Evolutionary conservation across 345 rosid species (phyloP).

Genomic region (Physaria fendleri): DNA sequence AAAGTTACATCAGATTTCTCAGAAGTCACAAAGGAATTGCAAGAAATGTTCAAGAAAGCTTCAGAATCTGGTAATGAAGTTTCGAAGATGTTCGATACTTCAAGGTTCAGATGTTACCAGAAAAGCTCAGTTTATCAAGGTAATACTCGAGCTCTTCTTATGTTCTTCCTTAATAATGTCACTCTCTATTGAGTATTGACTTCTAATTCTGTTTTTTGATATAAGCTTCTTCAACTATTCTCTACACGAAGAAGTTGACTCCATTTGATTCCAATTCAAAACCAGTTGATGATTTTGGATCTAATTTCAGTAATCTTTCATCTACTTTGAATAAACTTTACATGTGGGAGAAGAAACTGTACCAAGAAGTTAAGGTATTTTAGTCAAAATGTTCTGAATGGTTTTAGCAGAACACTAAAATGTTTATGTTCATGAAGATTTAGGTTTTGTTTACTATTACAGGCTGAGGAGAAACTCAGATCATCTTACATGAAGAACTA

Average conservation of each 20-base stretch:
- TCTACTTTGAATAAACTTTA: slow-evolving; percentile 46
- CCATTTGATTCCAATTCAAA: not conserved
- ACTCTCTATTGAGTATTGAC: not conserved
- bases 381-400: not conserved
- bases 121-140: slow-evolving; percentile 21
- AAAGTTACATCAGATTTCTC: slow-evolving; percentile 1
- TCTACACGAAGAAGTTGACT: slow-evolving; percentile 26
- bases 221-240: slow-evolving; percentile 35
- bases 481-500: slow-evolving; percentile 37
- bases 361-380: slow-evolving; percentile 71
- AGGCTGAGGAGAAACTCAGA: slow-evolving; percentile 71
- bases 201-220: not conserved
- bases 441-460: not conserved
- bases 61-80: slow-evolving; percentile 29
- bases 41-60: slow-evolving; percentile 25
- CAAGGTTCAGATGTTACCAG: slow-evolving; percentile 24
- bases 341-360: slow-evolving; percentile 74
- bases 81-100: slow-evolving; percentile 26
- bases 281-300: slow-evolving; percentile 28
- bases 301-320: slow-evolving; percentile 40
- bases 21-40: not conserved
- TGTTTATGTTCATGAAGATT: not conserved
- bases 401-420: not conserved
- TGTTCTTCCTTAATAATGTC: not conserved
- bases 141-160: not conserved